Base-by-base conservation (phyloP, 2,329 filamentous ascomycete genomes). In the Penicillium sp. region DNA sequence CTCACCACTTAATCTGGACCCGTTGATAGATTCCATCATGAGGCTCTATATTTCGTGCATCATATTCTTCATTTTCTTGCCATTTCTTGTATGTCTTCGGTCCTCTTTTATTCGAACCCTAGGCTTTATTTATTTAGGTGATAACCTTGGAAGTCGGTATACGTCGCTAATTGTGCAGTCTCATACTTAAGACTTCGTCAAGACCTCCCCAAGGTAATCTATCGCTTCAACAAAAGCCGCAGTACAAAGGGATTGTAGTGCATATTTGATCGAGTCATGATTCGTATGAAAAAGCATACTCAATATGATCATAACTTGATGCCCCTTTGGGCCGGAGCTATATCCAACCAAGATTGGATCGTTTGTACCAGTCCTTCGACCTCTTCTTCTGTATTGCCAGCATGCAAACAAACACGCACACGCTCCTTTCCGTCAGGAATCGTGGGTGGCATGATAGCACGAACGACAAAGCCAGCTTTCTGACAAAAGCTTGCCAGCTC, bases 381-480 rank as follows among this genome's bases (percentile, higher is more conserved):
- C 55, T 90, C 78, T 4, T 75, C 72, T 6, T 73, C 56, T 0
- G 82, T 86, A 58, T 90, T 90, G 0, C 81, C 84, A 0, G 86
- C 84, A 70, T 90, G 88, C 2, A 90, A 68, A 68, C 87, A 89
- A 0, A 90, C 76, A 8, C 88, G 75, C 0, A 90, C 82, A 11
- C 88, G 76, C 67, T 89, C 85, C 5, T 76, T 82, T 0, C 87
- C 86, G 2, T 67, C 70, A 0, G 86, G 85, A 2, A 90, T 86
- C 0, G 87, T 90, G 0, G 88, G 88, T 1, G 85, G 79, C 55
- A 89, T 85, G 15, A 90, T 88, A 0, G 86, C 80, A 2, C 87
- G 78, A 0, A 89, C 82, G 42, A 86, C 75, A 53, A 84, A 85
- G 0, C 85, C 85, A 0, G 72, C 69, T 3, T 75, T 63, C 69